Evolutionary conservation across 257 asterid genomes (phyloP).

Genomic region (Solanum peruvianum): DNA sequence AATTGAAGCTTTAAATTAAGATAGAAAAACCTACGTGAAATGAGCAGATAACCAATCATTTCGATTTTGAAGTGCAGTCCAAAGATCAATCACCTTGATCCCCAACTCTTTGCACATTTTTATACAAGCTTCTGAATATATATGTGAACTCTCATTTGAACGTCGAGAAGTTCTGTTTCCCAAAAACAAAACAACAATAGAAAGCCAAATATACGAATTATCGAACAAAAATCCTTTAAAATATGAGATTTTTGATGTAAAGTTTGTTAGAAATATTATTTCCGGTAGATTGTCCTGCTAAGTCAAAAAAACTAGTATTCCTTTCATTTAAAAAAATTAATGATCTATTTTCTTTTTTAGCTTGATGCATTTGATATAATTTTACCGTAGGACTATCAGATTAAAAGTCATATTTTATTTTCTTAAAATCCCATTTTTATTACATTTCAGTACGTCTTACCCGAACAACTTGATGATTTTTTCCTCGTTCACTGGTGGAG

Average conservation of each 20-base stretch:
- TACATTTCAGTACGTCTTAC: slow-evolving; percentile 8
- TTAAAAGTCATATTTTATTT: no score
- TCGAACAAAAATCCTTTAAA: no score
- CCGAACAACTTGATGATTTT: slow-evolving; percentile 26
- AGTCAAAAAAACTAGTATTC: no score
- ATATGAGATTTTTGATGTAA: background rate
- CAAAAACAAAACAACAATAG: background rate
- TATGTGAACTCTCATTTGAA: slow-evolving; percentile 25
- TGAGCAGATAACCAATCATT: slow-evolving; percentile 36
- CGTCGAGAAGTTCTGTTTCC: slow-evolving; percentile 7
- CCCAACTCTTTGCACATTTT: slow-evolving; percentile 43
- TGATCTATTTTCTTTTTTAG: no score
- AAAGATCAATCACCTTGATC: slow-evolving; percentile 40
- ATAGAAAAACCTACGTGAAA: slow-evolving; percentile 25
- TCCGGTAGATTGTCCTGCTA: no score
- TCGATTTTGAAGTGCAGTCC: slow-evolving; percentile 34
- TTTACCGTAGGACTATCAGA: no score
- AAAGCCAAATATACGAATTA: background rate
- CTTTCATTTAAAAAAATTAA: no score
- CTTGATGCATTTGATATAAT: no score
- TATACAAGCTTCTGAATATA: slow-evolving; percentile 42
- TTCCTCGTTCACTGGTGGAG: slow-evolving; percentile 54
- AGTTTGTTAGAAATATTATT: background rate
- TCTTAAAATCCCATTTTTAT: no score
- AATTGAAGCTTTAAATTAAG: background rate